These are phyloP conservation scores for Aspergillus nidulans DNA, from an alignment of 495 filamentous ascomycete species.

Conservation along the genomic window DNA sequence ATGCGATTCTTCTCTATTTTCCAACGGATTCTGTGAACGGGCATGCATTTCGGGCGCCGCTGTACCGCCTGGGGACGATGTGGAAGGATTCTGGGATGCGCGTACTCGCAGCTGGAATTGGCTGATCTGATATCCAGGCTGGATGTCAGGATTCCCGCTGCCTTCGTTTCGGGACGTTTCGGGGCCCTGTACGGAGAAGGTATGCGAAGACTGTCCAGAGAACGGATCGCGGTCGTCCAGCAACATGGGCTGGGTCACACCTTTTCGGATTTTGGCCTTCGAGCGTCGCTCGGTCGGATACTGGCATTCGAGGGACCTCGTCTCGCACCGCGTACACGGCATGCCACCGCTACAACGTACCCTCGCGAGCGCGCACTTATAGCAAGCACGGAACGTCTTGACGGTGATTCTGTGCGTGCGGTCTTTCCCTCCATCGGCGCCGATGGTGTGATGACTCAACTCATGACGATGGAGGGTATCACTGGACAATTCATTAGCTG, in stretches of 20 bases:
- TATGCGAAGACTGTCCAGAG: slow-evolving; percentile 11
- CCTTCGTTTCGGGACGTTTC: background rate
- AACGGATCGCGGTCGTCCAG: slow-evolving; percentile 12
- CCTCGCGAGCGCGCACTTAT: slow-evolving; percentile 50
- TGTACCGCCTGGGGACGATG: slow-evolving; percentile 10
- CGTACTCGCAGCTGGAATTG: slow-evolving; percentile 24
- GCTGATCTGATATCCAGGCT: slow-evolving; percentile 16
- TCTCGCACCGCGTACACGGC: slow-evolving; percentile 51
- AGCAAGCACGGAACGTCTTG: slow-evolving; percentile 51
- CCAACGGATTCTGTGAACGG: background rate
- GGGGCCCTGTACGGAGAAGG: background rate
- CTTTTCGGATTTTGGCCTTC: slow-evolving; percentile 29
- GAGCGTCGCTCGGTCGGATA: slow-evolving; percentile 46
- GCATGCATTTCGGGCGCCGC: background rate
- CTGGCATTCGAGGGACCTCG: slow-evolving; percentile 46
- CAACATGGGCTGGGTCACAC: slow-evolving; percentile 6
- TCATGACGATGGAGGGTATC: slow-evolving; percentile 57
- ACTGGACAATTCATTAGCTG: slow-evolving; percentile 19
- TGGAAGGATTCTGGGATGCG: background rate
- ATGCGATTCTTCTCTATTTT: background rate
- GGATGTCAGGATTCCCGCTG: background rate
- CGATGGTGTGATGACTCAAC: slow-evolving; percentile 44
- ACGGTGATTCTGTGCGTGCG: slow-evolving; percentile 40
- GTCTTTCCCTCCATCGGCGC: slow-evolving; percentile 36
- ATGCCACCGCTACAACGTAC: slow-evolving; percentile 52